Conservation (phyloP, 2,329 filamentous ascomycete species). For the Byssochlamys sp. region DNA sequence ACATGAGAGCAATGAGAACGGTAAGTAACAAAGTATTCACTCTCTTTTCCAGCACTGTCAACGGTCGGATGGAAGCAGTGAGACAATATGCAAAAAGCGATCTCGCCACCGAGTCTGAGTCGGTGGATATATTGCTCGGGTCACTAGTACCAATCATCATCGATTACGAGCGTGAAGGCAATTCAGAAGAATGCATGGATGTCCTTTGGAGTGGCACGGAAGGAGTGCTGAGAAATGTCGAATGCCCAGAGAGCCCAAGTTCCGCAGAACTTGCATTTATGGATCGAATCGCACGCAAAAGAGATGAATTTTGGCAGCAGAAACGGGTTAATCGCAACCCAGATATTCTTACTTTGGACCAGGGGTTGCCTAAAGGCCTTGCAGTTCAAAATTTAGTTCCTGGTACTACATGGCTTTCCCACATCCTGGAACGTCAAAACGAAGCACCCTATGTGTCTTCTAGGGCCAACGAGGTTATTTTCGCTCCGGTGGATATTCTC, state of each 20-base stretch:
- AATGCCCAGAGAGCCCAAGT: neutral
- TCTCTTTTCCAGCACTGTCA: neutral
- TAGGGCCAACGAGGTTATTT: slow-evolving; percentile 5
- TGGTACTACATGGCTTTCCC: slow-evolving; percentile 2
- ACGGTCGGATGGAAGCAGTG: neutral
- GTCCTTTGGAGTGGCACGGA: slow-evolving; percentile 1
- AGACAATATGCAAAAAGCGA: neutral
- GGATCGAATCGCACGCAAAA: slow-evolving; percentile 6
- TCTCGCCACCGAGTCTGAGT: neutral
- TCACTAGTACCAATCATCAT: slow-evolving; percentile 6
- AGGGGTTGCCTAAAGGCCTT: slow-evolving; percentile 8
- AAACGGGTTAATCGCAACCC: slow-evolving; percentile 3
- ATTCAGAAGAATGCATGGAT: slow-evolving; percentile 3
- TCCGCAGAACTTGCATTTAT: slow-evolving; percentile 4
- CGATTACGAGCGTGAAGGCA: slow-evolving; percentile 5
- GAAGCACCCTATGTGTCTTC: slow-evolving; percentile 5
- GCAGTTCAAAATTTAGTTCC: slow-evolving; percentile 7
- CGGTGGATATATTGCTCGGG: slow-evolving; percentile 2
- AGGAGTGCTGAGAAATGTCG: slow-evolving; percentile 1
- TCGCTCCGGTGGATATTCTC: neutral
- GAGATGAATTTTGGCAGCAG: slow-evolving; percentile 8
- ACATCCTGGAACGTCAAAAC: neutral
- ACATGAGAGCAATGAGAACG: neutral
- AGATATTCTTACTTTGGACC: neutral
- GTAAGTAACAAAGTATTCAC: neutral